Percentiles rank a stretch among this genome's conserved stretches.
Evolutionary conservation across 129 eudicot species (phyloP).

Genomic region (Solidago caesia): DNA sequence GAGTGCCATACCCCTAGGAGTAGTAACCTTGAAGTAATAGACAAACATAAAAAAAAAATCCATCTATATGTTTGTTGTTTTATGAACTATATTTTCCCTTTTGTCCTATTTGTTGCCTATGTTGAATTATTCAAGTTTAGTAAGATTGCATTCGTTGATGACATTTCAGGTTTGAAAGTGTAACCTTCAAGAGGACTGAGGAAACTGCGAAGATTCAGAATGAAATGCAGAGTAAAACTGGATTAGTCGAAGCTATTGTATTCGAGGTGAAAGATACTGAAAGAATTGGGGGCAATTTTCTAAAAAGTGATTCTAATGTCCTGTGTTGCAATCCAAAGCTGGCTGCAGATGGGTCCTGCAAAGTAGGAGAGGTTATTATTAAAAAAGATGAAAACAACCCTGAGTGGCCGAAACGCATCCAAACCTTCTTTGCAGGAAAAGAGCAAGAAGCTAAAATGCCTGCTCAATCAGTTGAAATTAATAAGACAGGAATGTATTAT

Average conservation of each 20-base stretch:
- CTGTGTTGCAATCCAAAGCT: conserved; percentile 65
- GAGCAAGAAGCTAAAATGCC: conserved; percentile 47
- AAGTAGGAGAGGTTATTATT: conserved; percentile 62
- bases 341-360: conserved; percentile 50
- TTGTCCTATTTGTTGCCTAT: background rate
- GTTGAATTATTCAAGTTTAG: background rate
- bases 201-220: conserved; percentile 54
- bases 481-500: conserved; percentile 69
- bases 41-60: background rate
- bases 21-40: background rate
- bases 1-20: conserved; percentile 1
- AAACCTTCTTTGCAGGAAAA: conserved; percentile 58
- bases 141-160: background rate
- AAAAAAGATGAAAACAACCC: conserved; percentile 46
- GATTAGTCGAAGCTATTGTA: conserved; percentile 58
- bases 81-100: background rate
- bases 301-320: conserved; percentile 37
- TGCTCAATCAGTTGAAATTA: conserved; percentile 47
- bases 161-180: conserved; percentile 57
- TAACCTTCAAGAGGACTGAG: conserved; percentile 50
- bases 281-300: conserved; percentile 59
- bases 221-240: conserved; percentile 59
- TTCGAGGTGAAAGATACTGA: conserved; percentile 63
- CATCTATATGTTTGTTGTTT: background rate
- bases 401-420: conserved; percentile 61